Conservation (phyloP, 148 eudicot genomes). For the Beta vulgaris region DNA sequence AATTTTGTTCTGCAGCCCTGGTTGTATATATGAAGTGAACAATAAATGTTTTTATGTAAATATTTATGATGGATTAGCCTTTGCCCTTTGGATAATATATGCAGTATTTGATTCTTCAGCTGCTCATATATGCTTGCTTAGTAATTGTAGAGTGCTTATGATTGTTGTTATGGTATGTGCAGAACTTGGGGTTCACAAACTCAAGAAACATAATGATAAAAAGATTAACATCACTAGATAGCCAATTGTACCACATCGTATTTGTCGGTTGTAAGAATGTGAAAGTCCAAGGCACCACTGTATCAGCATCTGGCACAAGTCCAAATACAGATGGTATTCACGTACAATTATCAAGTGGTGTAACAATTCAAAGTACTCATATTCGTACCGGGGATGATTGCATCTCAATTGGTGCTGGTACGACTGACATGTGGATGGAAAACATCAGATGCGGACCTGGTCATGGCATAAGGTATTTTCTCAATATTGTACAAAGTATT, state of each 20-base stretch:
- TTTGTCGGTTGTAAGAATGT: conserved; percentile 36
- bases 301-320: conserved; percentile 30
- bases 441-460: conserved; percentile 53
- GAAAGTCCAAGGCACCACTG: conserved; percentile 25
- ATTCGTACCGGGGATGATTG: conserved; percentile 59
- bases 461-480: conserved; percentile 32
- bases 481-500: background rate
- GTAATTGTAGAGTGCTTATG: background rate
- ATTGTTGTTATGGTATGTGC: background rate
- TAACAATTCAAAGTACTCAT: conserved; percentile 33
- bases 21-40: no score
- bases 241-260: conserved; percentile 45
- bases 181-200: conserved; percentile 27
- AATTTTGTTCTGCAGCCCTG: no score
- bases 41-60: no score
- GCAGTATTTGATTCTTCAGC: background rate
- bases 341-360: conserved; percentile 27
- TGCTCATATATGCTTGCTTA: background rate
- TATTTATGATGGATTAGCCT: no score
- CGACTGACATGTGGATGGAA: conserved; percentile 43
- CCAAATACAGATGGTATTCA: conserved; percentile 40
- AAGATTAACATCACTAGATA: conserved; percentile 37
- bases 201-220: conserved; percentile 36
- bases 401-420: conserved; percentile 44
- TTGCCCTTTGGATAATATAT: no score